phyloP scores from a whole-genome alignment of 2,329 filamentous ascomycete species.

The Macroventuria anomochaeta region DNA sequence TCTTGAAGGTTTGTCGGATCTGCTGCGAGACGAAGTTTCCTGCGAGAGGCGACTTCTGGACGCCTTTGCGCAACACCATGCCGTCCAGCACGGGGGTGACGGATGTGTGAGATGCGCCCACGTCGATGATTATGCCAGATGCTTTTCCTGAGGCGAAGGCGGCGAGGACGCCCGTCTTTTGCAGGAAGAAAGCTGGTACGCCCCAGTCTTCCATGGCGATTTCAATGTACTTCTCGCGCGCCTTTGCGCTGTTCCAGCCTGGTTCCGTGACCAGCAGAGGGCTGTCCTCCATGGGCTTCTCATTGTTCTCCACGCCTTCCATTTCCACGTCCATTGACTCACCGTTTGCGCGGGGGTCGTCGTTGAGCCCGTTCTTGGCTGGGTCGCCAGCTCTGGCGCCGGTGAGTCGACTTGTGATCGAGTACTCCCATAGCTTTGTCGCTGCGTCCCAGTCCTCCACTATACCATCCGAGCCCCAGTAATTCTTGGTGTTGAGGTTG shows the following conservation, averaged over 20 bases:
- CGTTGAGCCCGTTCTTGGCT: constrained; percentile 78
- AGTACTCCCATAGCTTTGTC: constrained; percentile 88
- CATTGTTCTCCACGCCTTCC: constrained; percentile 66
- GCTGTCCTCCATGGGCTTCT: constrained; percentile 83
- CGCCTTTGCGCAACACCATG: constrained; percentile 85
- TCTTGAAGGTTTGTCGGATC: constrained; percentile 79
- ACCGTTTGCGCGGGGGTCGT: constrained; percentile 61
- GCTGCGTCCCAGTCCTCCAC: constrained; percentile 98
- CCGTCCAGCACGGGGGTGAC: constrained; percentile 94
- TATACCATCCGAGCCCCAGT: constrained; percentile 85
- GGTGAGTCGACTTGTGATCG: constrained; percentile 86
- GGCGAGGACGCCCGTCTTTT: constrained; percentile 85
- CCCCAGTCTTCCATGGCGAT: constrained; percentile 98
- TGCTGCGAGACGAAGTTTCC: constrained; percentile 91
- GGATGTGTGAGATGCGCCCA: constrained; percentile 86
- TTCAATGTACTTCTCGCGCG: constrained; percentile 92
- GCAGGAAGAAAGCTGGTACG: constrained; percentile 91
- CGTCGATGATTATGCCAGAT: constrained; percentile 88
- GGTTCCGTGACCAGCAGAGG: constrained; percentile 93
- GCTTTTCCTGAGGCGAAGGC: constrained; percentile 94
- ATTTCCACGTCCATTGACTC: constrained; percentile 62
- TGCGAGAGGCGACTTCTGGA: constrained; percentile 83
- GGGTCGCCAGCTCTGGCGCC: constrained; percentile 74
- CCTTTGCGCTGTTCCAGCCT: constrained; percentile 87
- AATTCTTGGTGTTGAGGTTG: constrained; percentile 85